Evolutionary conservation across 2,329 filamentous ascomycete species (phyloP).

Genomic region (Coniochaeta sp.): DNA sequence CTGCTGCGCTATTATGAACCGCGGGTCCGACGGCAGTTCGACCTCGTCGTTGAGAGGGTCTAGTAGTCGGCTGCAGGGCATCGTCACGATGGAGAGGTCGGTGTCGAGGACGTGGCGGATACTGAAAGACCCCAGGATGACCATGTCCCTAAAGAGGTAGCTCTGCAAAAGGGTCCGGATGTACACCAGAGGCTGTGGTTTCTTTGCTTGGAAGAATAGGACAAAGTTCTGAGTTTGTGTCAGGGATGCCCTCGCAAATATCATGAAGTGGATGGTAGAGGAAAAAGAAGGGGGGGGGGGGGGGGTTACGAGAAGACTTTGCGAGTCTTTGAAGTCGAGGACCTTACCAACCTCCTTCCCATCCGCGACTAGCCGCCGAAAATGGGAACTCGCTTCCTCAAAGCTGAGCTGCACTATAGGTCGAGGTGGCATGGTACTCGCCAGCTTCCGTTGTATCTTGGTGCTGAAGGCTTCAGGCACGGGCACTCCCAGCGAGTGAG

Average conservation of each 20-base stretch:
- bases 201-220: slow-evolving; percentile 66
- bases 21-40: slow-evolving; percentile 65
- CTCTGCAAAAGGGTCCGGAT: slow-evolving; percentile 73
- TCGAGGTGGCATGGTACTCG: slow-evolving; percentile 87
- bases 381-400: slow-evolving; percentile 61
- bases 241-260: background rate
- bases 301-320: slow-evolving; percentile 57
- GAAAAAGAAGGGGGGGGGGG: no score
- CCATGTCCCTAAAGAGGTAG: slow-evolving; percentile 66
- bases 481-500: slow-evolving; percentile 53
- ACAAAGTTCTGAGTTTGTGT: slow-evolving; percentile 55
- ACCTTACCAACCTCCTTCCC: slow-evolving; percentile 62
- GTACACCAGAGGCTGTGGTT: slow-evolving; percentile 77
- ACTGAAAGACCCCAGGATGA: slow-evolving; percentile 59
- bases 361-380: slow-evolving; percentile 66
- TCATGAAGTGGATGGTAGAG: background rate
- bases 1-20: slow-evolving; percentile 63
- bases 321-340: slow-evolving; percentile 59
- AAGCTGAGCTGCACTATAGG: slow-evolving; percentile 76
- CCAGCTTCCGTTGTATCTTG: slow-evolving; percentile 84
- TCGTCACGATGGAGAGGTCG: slow-evolving; percentile 69
- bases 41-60: slow-evolving; percentile 69
- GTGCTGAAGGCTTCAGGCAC: slow-evolving; percentile 79
- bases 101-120: slow-evolving; percentile 71
- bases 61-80: slow-evolving; percentile 65